A percentile compares a stretch with the other conserved stretches of the same genome.
Conservation (phyloP, 805 yeast species). For the Sugiyamaella floridensis region DNA sequence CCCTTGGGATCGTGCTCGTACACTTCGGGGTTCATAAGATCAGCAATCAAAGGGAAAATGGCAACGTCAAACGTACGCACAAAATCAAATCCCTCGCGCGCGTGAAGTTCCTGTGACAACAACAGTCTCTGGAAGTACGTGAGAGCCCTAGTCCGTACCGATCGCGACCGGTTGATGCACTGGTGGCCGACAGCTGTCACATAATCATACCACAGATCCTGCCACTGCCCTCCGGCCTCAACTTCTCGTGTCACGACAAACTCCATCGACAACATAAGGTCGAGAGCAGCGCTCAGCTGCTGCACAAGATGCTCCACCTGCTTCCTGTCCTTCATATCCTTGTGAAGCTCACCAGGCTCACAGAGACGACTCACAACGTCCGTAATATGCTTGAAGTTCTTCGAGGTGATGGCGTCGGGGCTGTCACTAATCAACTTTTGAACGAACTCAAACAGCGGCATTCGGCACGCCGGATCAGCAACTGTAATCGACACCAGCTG, state of each 20-base stretch:
- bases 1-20: constrained; percentile 55
- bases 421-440: constrained; percentile 3
- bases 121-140: constrained; percentile 49
- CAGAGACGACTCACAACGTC: constrained; percentile 18
- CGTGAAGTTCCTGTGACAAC: constrained; percentile 33
- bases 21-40: constrained; percentile 59
- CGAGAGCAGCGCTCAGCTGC: constrained; percentile 24
- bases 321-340: constrained; percentile 11
- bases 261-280: constrained; percentile 21
- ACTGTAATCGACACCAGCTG: constrained; percentile 44
- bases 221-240: not conserved
- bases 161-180: constrained; percentile 81
- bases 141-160: constrained; percentile 61
- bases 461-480: constrained; percentile 38
- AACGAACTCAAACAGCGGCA: constrained; percentile 11
- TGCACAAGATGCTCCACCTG: constrained; percentile 5
- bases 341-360: constrained; percentile 21
- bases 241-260: not conserved
- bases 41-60: constrained; percentile 63
- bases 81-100: constrained; percentile 24
- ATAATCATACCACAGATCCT: constrained; percentile 45
- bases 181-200: constrained; percentile 83
- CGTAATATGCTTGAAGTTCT: constrained; percentile 19
- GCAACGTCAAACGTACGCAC: constrained; percentile 58
- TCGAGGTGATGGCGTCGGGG: constrained; percentile 4